These are phyloP conservation scores for Trypanosoma platydactyli DNA, from an alignment of 208 protist species.

Conservation along the genomic window DNA sequence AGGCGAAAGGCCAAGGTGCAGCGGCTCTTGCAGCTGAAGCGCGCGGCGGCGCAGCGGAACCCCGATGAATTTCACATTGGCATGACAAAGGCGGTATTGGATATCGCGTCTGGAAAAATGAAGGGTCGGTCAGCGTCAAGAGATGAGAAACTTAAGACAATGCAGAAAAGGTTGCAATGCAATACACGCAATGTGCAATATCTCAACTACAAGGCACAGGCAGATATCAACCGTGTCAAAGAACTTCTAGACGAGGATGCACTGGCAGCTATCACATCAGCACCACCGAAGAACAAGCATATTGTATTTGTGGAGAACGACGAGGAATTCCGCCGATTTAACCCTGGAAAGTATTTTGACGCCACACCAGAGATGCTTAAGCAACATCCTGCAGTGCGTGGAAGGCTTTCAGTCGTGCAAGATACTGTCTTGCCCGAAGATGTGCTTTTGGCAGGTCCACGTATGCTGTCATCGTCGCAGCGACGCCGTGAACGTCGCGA, in stretches of 20 bases:
- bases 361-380: conserved; percentile 83
- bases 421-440: conserved; percentile 84
- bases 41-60: conserved; percentile 88
- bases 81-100: conserved; percentile 92
- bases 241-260: conserved; percentile 84
- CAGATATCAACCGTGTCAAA: conserved; percentile 54
- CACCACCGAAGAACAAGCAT: conserved; percentile 78
- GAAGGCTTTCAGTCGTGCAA: conserved; percentile 62
- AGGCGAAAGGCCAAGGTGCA: conserved; percentile 77
- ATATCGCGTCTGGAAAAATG: conserved; percentile 83
- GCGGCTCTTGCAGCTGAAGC: conserved; percentile 74
- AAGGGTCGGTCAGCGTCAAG: conserved; percentile 43
- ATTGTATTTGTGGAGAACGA: conserved; percentile 82
- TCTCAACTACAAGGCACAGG: conserved; percentile 76
- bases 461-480: conserved; percentile 70
- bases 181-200: conserved; percentile 86
- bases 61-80: conserved; percentile 94
- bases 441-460: conserved; percentile 65
- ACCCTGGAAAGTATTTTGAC: conserved; percentile 78
- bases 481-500: conserved; percentile 67
- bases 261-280: conserved; percentile 54
- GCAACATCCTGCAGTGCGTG: conserved; percentile 81
- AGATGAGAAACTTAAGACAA: conserved; percentile 53
- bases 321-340: conserved; percentile 79
- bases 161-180: conserved; percentile 59